Evolutionary conservation across 805 yeast genomes (phyloP), one percentile per base, ranked within the genome.

Genomic region (Saccharomycopsis capsularis): DNA sequence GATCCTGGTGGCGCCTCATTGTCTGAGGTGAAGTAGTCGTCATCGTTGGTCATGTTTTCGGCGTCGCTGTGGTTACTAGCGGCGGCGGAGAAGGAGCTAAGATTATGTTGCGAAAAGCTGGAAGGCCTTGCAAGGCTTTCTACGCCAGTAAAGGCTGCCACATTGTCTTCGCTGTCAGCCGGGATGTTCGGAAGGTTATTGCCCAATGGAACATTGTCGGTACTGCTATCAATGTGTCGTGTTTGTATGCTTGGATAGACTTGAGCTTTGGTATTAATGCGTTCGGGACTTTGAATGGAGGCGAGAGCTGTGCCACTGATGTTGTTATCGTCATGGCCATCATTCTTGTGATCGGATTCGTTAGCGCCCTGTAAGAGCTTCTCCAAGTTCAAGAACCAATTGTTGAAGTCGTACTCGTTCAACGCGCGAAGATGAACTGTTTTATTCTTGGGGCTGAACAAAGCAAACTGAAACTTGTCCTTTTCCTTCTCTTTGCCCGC

Each of bases 321-420:
- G 15, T 49, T 47, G 27, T 18, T 24, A 16, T 44, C 40, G 38
- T 53, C 50, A 38, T 52, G 48, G 3, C 46, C 35, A 19, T 46
- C 50, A 38, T 51, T 46, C n/a, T 49, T 47, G 27, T 18, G 27
- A 16, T 44, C 40, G 38, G 45, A n/a, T 16, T 34, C 29, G 15
- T 38, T 32, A 15, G 27, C 48, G 27, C 43, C 50, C n/a, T 23
- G 40, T n/a, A 51, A 24, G 21, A 48, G 40, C 34, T 50, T 52
- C 16, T 52, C 50, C 24, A 52, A 40, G 34, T 49, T 52, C 29
- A 52, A 43, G 6, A 56, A 49, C 66, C 66, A 62, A 11, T 44
- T 45, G 9, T 44, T 34, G 35, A 54, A 60, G 18, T 55, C 56
- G n/a, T 48, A 38, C n/a, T 48, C 55, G 25, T 56, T 51, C 19